A percentile compares a stretch with the other conserved stretches of the same genome.
Evolutionary conservation across 2,329 filamentous ascomycete genomes (phyloP).

Genomic region (Alternaria dauci): DNA sequence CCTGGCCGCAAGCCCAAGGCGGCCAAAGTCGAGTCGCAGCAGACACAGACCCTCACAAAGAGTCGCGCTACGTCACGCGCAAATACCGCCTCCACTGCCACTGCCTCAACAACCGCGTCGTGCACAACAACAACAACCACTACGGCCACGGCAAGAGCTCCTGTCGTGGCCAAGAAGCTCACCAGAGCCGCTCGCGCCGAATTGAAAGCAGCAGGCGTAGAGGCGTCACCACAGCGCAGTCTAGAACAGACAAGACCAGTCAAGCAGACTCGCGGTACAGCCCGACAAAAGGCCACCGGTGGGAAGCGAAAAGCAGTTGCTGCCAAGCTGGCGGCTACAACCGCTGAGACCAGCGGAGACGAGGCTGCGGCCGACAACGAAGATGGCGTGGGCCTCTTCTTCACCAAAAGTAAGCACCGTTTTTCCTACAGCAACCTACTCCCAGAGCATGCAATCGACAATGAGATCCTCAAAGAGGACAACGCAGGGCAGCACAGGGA

Average conservation of each 20-base stretch:
- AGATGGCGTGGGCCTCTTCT: conserved; percentile 30
- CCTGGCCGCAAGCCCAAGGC: conserved; percentile 21
- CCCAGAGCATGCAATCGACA: not conserved
- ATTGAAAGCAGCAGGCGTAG: conserved; percentile 17
- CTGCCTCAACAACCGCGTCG: conserved; percentile 17
- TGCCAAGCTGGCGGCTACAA: conserved; percentile 9
- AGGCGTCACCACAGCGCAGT: conserved; percentile 28
- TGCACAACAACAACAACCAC: not conserved
- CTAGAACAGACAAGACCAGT: conserved; percentile 16
- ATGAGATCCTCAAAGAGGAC: conserved; percentile 1
- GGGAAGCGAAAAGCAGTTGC: conserved; percentile 19
- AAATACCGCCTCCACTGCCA: conserved; percentile 11
- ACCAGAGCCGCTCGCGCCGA: conserved; percentile 24
- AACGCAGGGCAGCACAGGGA: conserved; percentile 12
- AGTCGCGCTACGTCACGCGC: conserved; percentile 22
- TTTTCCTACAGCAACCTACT: conserved; percentile 6
- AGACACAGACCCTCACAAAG: conserved; percentile 15
- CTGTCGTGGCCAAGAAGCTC: conserved; percentile 20
- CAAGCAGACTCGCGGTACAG: conserved; percentile 22
- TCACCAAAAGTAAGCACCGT: conserved; percentile 28
- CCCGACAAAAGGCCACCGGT: conserved; percentile 8
- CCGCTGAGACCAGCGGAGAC: conserved; percentile 19
- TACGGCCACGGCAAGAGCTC: not conserved
- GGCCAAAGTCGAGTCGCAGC: conserved; percentile 18
- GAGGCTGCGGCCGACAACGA: conserved; percentile 26